phyloP scores from a whole-genome alignment of 331 rosid genomes.

The Malus hybrid region DNA sequence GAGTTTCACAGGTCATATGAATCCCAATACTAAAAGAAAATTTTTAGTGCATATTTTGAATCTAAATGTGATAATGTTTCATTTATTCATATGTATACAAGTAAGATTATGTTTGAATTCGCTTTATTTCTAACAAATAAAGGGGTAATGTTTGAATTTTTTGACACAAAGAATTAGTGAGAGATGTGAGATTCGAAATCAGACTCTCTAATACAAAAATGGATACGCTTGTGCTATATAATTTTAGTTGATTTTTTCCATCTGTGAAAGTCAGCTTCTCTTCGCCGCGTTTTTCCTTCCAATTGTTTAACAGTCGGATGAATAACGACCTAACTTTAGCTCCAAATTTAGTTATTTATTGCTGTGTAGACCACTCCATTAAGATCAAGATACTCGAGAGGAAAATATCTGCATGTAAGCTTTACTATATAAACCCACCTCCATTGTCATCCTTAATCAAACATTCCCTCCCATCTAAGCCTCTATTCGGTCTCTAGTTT shows the following conservation, averaged over 20 bases:
- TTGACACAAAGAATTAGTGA: background rate
- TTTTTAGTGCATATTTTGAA: background rate
- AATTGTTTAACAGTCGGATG: background rate
- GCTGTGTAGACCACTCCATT: background rate
- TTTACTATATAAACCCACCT: background rate
- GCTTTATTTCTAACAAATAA: background rate
- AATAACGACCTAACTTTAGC: background rate
- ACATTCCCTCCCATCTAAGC: background rate
- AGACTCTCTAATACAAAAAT: background rate
- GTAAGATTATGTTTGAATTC: background rate
- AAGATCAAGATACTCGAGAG: background rate
- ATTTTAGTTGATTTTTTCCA: background rate
- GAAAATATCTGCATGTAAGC: background rate
- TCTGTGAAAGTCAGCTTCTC: background rate
- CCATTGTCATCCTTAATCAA: slow-evolving; percentile 7
- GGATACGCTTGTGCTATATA: background rate
- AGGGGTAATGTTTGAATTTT: background rate
- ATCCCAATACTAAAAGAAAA: background rate
- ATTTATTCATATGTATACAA: too few species aligned
- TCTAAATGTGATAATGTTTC: background rate
- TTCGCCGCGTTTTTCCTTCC: background rate
- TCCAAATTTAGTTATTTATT: background rate
- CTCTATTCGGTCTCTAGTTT: background rate
- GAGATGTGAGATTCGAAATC: background rate
- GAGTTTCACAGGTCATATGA: background rate